Conservation (phyloP, 176 grass and related monocot genomes). For the Triticum dicoccoides region DNA sequence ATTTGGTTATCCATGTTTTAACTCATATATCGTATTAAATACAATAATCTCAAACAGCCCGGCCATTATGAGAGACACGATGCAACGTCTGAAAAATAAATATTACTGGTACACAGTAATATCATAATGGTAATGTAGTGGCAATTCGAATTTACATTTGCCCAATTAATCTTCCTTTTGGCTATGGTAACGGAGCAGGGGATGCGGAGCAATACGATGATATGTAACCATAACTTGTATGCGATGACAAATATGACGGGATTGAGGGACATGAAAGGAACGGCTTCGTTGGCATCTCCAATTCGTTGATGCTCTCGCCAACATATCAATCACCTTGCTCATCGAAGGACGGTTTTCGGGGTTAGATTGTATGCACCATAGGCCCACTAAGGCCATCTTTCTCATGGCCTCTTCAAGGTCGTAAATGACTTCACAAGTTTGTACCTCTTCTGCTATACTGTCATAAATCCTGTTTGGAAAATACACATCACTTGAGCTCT, state of each 20-base stretch:
- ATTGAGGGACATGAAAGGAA: not conserved
- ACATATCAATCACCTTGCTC: constrained; percentile 49
- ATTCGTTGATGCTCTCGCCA: constrained; percentile 28
- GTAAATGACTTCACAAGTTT: constrained; percentile 15
- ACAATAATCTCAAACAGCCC: not conserved
- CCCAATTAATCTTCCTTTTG: not conserved
- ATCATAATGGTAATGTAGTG: not conserved
- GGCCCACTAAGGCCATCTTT: constrained; percentile 44
- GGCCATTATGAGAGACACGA: not conserved
- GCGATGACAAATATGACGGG: not conserved
- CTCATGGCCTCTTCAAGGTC: not conserved
- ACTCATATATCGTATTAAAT: not conserved
- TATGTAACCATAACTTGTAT: not conserved
- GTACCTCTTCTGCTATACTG: not conserved
- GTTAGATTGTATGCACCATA: constrained; percentile 43
- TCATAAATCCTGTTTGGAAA: constrained; percentile 65
- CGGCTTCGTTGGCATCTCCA: constrained; percentile 44
- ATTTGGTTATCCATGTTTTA: not conserved
- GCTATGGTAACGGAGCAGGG: not conserved
- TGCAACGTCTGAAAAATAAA: not conserved
- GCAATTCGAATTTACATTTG: not conserved
- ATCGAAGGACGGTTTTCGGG: constrained; percentile 45
- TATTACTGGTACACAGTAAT: not conserved
- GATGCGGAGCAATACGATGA: not conserved
- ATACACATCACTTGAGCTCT: constrained; percentile 21